phyloP scores from a whole-genome alignment of 441 rosid species.

The Croton laevigatus region DNA sequence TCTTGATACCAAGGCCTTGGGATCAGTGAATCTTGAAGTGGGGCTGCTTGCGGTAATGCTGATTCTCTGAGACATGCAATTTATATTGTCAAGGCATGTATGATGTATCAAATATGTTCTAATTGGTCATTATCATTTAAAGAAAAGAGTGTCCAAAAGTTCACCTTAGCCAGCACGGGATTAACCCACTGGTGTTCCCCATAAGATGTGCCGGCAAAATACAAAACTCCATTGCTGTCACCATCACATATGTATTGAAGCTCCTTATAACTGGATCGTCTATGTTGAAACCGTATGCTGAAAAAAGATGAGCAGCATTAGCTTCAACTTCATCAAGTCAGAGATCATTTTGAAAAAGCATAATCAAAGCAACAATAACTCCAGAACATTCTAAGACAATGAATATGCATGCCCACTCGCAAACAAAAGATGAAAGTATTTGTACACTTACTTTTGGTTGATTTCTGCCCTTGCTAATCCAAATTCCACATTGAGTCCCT shows the following conservation, averaged over 20 bases:
- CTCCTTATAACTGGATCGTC: slow-evolving; percentile 92
- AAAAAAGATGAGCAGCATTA: slow-evolving; percentile 21
- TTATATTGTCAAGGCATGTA: slow-evolving; percentile 20
- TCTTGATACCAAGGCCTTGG: slow-evolving; percentile 85
- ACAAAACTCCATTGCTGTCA: slow-evolving; percentile 91
- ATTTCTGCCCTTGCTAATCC: slow-evolving; percentile 45
- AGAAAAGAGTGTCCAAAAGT: slow-evolving; percentile 12
- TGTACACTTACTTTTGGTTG: slow-evolving; percentile 49
- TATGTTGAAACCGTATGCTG: slow-evolving; percentile 66
- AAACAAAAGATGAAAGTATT: neutral
- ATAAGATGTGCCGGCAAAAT: slow-evolving; percentile 86
- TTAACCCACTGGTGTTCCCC: slow-evolving; percentile 98
- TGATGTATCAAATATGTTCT: slow-evolving; percentile 2
- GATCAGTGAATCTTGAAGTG: slow-evolving; percentile 81
- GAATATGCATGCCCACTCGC: neutral
- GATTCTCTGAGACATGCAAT: slow-evolving; percentile 56
- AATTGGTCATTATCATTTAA: neutral
- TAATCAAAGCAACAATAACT: neutral
- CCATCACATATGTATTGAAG: slow-evolving; percentile 97
- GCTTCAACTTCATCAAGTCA: neutral
- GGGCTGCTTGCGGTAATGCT: slow-evolving; percentile 82
- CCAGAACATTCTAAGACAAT: neutral
- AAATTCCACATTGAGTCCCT: slow-evolving; percentile 43
- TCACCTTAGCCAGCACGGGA: slow-evolving; percentile 89
- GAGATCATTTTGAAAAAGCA: neutral